Evolutionary conservation across 2,329 filamentous ascomycete genomes (phyloP).

Genomic region (Trichoderma harzianum): DNA sequence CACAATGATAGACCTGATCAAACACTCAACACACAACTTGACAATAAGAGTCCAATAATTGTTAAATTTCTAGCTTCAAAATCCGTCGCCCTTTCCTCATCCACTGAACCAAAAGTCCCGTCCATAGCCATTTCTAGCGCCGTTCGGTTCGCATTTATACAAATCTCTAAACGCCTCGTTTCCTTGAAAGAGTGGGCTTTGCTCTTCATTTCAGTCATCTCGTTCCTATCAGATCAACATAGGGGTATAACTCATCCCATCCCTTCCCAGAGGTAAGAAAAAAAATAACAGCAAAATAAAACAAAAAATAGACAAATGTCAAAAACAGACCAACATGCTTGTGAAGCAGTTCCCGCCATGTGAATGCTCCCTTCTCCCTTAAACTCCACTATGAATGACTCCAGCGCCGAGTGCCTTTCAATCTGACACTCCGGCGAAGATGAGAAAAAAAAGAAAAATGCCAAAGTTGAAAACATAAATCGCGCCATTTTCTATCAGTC

Average conservation of each 20-base stretch:
- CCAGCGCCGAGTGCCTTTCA: constrained; percentile 5
- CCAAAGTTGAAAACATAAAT: background rate
- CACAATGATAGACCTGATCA: background rate
- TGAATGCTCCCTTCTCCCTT: constrained; percentile 1
- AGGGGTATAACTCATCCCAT: constrained; percentile 18
- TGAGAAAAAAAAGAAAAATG: background rate
- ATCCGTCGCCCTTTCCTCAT: background rate
- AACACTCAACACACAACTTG: background rate
- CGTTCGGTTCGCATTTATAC: background rate
- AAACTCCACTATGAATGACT: constrained; percentile 13
- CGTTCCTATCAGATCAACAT: constrained; percentile 16
- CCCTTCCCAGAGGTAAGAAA: constrained; percentile 2
- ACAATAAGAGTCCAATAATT: background rate
- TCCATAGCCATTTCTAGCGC: constrained; percentile 5
- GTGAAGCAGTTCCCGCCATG: constrained; percentile 4
- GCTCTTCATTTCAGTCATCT: constrained; percentile 16
- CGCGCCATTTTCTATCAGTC: constrained; percentile 22
- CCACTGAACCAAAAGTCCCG: background rate
- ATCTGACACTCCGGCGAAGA: background rate
- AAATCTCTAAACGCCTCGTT: constrained; percentile 10
- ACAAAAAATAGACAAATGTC: background rate
- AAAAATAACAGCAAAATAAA: background rate
- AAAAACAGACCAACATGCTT: constrained; percentile 15
- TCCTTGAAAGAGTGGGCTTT: background rate
- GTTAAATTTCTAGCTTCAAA: background rate